phyloP scores from a whole-genome alignment of 2,329 filamentous ascomycete species.

The Claviceps digitariae region DNA sequence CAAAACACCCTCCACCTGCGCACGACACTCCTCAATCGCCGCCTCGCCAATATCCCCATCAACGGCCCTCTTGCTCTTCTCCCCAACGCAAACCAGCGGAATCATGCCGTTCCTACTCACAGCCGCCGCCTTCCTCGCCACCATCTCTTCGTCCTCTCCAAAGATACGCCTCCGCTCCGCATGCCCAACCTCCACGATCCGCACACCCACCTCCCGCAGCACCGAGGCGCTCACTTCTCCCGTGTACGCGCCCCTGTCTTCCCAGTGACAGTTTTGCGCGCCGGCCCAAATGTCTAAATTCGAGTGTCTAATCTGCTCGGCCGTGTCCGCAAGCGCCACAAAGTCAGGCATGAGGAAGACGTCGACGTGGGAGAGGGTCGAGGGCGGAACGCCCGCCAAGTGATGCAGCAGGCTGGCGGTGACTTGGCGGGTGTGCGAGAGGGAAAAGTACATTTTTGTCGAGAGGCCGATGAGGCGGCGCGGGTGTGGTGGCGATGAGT shows the following conservation, averaged over 20 bases:
- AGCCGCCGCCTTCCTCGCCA: constrained; percentile 56
- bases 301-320: constrained; percentile 30
- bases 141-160: constrained; percentile 56
- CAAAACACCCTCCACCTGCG: constrained; percentile 53
- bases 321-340: constrained; percentile 45
- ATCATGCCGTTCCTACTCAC: constrained; percentile 56
- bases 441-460: constrained; percentile 70
- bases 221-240: constrained; percentile 62
- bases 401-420: constrained; percentile 33
- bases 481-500: constrained; percentile 9
- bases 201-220: constrained; percentile 53
- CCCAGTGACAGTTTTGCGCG: constrained; percentile 63
- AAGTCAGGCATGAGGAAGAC: constrained; percentile 72
- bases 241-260: constrained; percentile 60
- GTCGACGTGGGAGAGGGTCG: constrained; percentile 40
- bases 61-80: constrained; percentile 43
- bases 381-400: constrained; percentile 26
- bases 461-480: constrained; percentile 59
- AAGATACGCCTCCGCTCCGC: constrained; percentile 64
- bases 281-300: constrained; percentile 40
- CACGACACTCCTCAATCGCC: constrained; percentile 52
- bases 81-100: constrained; percentile 70
- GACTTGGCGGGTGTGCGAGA: constrained; percentile 46
- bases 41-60: constrained; percentile 41
- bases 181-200: constrained; percentile 67